phyloP scores from a whole-genome alignment of 2,329 filamentous ascomycete species.

The Monosporascus sp. region DNA sequence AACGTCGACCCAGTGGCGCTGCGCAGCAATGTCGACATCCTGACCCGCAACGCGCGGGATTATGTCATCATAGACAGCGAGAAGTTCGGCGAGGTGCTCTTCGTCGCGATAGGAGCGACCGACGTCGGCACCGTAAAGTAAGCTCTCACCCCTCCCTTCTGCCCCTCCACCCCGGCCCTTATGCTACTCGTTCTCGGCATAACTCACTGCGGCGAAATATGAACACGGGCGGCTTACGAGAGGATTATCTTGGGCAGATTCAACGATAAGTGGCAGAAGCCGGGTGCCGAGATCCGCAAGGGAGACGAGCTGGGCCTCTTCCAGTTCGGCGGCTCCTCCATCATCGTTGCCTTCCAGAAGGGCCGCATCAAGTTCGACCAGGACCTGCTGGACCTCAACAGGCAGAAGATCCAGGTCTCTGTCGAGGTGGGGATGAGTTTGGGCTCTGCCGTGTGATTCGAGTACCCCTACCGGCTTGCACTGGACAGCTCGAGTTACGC shows the following conservation, averaged over 20 bases:
- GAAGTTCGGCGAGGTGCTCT: conserved; percentile 35
- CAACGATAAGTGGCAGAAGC: conserved; percentile 25
- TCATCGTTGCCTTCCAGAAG: conserved; percentile 34
- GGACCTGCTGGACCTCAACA: conserved; percentile 28
- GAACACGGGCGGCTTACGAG: no score
- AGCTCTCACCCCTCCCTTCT: conserved; percentile 7
- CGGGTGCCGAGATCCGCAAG: conserved; percentile 28
- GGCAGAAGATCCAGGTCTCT: conserved; percentile 28
- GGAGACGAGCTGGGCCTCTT: conserved; percentile 36
- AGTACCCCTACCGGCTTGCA: no score
- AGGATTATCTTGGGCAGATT: conserved; percentile 19
- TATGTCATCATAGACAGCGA: conserved; percentile 31
- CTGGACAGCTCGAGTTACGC: no score
- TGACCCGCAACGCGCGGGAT: conserved; percentile 32
- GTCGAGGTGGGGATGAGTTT: conserved; percentile 35
- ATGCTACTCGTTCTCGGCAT: no score
- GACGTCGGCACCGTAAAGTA: conserved; percentile 36
- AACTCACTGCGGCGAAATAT: no score
- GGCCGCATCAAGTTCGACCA: conserved; percentile 33
- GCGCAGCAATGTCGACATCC: conserved; percentile 29
- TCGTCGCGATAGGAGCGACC: conserved; percentile 35
- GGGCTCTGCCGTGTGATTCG: conserved; percentile 4
- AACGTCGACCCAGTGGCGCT: conserved; percentile 33
- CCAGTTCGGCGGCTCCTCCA: conserved; percentile 35
- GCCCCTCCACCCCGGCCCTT: not conserved